Base-by-base conservation (phyloP, 2,329 filamentous ascomycete species). In the Exophiala sp. region DNA sequence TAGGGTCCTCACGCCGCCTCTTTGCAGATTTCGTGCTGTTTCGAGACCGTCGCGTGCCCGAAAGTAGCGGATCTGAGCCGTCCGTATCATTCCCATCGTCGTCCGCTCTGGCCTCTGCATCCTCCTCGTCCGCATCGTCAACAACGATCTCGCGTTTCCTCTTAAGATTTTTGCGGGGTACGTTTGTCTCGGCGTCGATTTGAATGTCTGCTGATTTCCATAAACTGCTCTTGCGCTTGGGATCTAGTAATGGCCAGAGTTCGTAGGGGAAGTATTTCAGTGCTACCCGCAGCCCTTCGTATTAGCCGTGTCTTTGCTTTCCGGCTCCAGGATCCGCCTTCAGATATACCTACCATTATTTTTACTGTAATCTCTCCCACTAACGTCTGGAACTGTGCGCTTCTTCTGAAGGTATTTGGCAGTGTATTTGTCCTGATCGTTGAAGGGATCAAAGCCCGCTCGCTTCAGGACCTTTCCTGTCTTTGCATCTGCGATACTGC, bases 341-440 rank as follows among this genome's bases (percentile, higher is more conserved):
- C 40, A 33, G 34, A 47, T 29, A 36, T 35, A 38, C 12, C 34
- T 36, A 14, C 42, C 35, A 36, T 35, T 35, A 1, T 21, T 32
- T 38, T 51, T 65, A 82, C 80, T 72, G 63, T 83, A 84, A 16
- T 79, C 73, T 40, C 79, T 69, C 18, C 74, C 77, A 44, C 75
- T 72, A 16, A 85, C 68, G 57, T 77, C 76, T 0, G 83, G 83
- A 8, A 84, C 64, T 16, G 72, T 75, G 55, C 80, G 71, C 61
- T 76, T 75, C 62, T 80, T 80, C 59, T 79, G 81, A 51, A 77
- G 71, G 66, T 83, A 85, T 63, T 77, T 79, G 18, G 50, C 55
- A 12, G 78, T 77, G 64, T 83, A 86, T 0, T 80, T 82, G 36
- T 79, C 79, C 68, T 84, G 84, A 51, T 80, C 80, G 40, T 78